Evolutionary conservation across 306 rosid genomes (phyloP).

Genomic region (Begonia fuchsioides): DNA sequence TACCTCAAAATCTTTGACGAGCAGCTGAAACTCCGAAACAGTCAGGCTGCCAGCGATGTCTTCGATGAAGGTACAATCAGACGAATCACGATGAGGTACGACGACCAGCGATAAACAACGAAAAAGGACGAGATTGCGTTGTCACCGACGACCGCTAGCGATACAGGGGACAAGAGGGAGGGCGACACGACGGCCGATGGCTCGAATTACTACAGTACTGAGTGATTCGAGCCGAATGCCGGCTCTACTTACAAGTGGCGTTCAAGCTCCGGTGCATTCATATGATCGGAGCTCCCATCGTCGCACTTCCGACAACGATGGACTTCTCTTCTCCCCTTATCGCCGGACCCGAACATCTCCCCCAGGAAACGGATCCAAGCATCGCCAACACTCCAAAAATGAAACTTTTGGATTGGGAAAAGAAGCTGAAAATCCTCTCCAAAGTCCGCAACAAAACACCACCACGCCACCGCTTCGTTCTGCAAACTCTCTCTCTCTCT

Average conservation of each 20-base stretch:
- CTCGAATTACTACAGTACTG: no score
- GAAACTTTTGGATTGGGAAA: background rate
- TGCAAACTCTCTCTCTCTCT: background rate
- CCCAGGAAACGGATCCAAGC: conserved; percentile 43
- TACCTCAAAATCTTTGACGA: no score
- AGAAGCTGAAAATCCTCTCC: background rate
- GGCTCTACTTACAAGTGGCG: conserved; percentile 58
- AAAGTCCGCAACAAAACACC: background rate
- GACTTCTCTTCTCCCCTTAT: conserved; percentile 61
- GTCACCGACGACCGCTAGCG: no score
- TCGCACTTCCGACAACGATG: conserved; percentile 38
- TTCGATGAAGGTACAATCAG: no score
- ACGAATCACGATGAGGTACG: no score
- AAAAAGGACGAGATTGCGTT: no score
- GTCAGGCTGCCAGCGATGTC: no score
- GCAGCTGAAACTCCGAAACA: no score
- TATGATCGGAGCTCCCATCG: conserved; percentile 51
- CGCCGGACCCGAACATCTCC: conserved; percentile 37
- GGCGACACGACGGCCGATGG: no score
- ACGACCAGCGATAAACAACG: no score
- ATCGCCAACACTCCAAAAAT: background rate
- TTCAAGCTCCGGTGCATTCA: conserved; percentile 65
- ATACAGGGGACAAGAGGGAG: no score
- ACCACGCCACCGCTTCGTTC: background rate
- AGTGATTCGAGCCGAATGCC: no score